Conservation (phyloP, 2,329 filamentous ascomycete genomes). For the Colletotrichum aenigma region DNA sequence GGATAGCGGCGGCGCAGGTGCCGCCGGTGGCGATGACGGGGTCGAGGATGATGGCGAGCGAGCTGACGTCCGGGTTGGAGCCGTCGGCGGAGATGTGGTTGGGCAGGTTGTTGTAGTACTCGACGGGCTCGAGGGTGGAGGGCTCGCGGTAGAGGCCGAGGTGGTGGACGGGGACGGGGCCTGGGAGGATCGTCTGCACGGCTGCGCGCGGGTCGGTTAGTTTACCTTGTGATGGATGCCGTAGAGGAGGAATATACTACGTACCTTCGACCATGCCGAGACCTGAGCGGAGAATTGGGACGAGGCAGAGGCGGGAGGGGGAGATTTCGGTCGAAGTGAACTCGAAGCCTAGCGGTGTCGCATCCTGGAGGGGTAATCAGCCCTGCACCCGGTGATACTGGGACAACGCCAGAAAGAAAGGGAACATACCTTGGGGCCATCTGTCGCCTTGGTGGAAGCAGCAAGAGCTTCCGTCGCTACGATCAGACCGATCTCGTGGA, state of each 20-base stretch:
- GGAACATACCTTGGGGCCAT: constrained; percentile 65
- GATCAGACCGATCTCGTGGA: constrained; percentile 87
- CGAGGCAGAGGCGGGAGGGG: constrained; percentile 74
- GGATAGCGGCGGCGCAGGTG: constrained; percentile 87
- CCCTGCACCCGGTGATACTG: not conserved
- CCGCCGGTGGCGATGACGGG: constrained; percentile 94
- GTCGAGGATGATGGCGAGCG: constrained; percentile 83
- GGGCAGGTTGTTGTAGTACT: constrained; percentile 98
- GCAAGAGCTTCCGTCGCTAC: constrained; percentile 83
- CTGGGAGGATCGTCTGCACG: constrained; percentile 81
- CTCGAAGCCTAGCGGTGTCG: constrained; percentile 77
- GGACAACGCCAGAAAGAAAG: not conserved
- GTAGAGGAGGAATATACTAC: constrained; percentile 19
- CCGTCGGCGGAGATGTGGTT: constrained; percentile 60
- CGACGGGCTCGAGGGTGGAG: constrained; percentile 83
- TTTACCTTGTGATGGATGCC: not conserved
- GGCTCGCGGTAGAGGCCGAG: constrained; percentile 94
- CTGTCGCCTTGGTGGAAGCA: constrained; percentile 58
- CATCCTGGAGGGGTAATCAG: constrained; percentile 57
- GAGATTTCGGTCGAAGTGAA: constrained; percentile 71
- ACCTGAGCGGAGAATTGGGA: constrained; percentile 92
- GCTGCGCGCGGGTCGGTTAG: constrained; percentile 48
- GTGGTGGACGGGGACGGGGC: constrained; percentile 84
- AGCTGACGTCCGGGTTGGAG: constrained; percentile 39
- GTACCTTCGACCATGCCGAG: constrained; percentile 87